phyloP scores from a whole-genome alignment of 441 rosid species.

The Mallotus repandus region DNA sequence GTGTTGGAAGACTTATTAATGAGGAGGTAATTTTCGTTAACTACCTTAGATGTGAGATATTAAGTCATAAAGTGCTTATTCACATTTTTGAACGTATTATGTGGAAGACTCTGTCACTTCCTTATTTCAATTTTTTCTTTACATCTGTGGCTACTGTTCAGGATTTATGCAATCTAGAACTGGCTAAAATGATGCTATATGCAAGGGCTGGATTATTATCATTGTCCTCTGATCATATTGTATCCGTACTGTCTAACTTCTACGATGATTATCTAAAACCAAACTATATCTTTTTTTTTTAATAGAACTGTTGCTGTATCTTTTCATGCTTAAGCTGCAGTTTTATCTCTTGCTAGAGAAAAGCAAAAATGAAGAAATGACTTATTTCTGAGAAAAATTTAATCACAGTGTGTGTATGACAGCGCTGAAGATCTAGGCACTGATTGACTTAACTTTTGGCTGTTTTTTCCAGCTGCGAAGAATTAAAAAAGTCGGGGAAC shows the following conservation, averaged over 20 bases:
- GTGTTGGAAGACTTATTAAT: conserved; percentile 80
- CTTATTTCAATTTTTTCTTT: background rate
- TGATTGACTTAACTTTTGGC: conserved; percentile 12
- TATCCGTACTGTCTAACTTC: background rate
- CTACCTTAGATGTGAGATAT: background rate
- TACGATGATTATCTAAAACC: background rate
- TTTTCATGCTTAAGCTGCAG: background rate
- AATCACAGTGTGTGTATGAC: background rate
- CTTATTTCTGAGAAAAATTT: conserved; percentile 1
- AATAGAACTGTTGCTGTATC: background rate
- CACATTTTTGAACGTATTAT: background rate
- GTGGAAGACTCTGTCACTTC: background rate
- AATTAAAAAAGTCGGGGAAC: conserved; percentile 78
- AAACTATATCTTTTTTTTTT: background rate
- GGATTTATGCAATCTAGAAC: background rate
- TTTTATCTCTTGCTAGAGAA: background rate
- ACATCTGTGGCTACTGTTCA: background rate
- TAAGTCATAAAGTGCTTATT: background rate
- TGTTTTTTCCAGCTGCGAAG: conserved; percentile 61
- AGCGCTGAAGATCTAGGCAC: background rate
- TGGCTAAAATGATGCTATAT: background rate
- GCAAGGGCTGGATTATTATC: background rate
- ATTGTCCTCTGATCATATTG: background rate
- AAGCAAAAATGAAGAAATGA: background rate
- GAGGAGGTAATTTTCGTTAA: conserved; percentile 67